Evolutionary conservation across 2,329 filamentous ascomycete species (phyloP).

Genomic region (Ilyonectria robusta): DNA sequence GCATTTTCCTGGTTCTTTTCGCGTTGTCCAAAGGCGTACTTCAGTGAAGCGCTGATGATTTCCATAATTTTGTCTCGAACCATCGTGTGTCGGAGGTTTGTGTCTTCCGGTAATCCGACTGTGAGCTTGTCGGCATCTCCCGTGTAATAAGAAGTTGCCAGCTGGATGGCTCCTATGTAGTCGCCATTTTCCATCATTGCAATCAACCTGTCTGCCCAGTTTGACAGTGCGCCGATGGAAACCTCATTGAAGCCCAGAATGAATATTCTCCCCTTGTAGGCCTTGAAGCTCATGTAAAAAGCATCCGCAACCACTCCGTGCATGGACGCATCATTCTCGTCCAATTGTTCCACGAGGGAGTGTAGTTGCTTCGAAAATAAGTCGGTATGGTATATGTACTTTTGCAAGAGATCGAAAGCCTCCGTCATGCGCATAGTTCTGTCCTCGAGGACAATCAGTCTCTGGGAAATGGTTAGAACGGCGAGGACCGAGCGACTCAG

Average conservation of each 20-base stretch:
- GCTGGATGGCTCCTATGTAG: conserved; percentile 89
- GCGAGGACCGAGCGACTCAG: conserved; percentile 92
- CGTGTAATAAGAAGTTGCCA: conserved; percentile 93
- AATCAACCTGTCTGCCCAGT: conserved; percentile 95
- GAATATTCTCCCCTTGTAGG: conserved; percentile 95
- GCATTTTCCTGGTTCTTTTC: conserved; percentile 61
- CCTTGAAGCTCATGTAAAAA: conserved; percentile 97
- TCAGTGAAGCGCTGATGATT: conserved; percentile 92
- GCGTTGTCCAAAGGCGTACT: conserved; percentile 84
- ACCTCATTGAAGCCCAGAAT: conserved; percentile 94
- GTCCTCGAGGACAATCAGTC: conserved; percentile 93
- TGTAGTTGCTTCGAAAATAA: conserved; percentile 91
- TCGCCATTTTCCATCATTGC: conserved; percentile 98
- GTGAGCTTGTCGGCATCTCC: conserved; percentile 95
- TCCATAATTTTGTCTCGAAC: conserved; percentile 92
- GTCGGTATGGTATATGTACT: conserved; percentile 92
- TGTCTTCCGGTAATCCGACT: conserved; percentile 91
- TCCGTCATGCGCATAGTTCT: conserved; percentile 91
- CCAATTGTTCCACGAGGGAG: conserved; percentile 86
- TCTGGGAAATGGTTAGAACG: conserved; percentile 93
- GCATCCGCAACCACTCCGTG: conserved; percentile 97
- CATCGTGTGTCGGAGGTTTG: conserved; percentile 80
- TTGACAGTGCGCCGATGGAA: conserved; percentile 91
- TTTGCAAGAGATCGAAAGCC: conserved; percentile 91
- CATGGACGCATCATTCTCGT: conserved; percentile 90